Conservation (phyloP, 257 asterid genomes). For the Anisodus acutangulus region DNA sequence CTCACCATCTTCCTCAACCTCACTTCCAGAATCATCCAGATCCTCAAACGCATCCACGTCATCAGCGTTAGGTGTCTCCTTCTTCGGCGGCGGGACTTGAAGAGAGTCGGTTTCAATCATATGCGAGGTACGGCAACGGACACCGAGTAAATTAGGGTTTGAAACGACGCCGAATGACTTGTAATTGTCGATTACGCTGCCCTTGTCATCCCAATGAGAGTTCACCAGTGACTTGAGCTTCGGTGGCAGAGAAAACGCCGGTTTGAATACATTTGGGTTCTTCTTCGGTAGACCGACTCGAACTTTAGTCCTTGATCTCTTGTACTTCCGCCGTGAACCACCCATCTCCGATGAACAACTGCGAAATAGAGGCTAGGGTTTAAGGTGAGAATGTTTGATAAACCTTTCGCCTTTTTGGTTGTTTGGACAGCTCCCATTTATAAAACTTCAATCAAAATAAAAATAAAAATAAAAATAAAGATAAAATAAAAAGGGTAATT, state of each 20-base stretch:
- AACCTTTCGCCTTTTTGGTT: background rate
- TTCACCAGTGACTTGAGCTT: slow-evolving; percentile 68
- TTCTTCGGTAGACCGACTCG: slow-evolving; percentile 76
- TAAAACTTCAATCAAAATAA: too few species aligned
- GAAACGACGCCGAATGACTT: slow-evolving; percentile 91
- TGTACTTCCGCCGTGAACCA: slow-evolving; percentile 87
- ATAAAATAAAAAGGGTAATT: too few species aligned
- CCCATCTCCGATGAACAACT: slow-evolving; percentile 52
- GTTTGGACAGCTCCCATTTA: too few species aligned
- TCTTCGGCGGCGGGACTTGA: slow-evolving; percentile 62
- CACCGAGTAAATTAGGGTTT: slow-evolving; percentile 87
- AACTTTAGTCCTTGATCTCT: slow-evolving; percentile 75
- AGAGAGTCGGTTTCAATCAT: slow-evolving; percentile 69
- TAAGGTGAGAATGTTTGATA: slow-evolving; percentile 26
- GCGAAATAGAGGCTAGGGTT: slow-evolving; percentile 43
- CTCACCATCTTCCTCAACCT: slow-evolving; percentile 93
- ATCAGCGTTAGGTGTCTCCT: background rate
- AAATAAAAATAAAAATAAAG: too few species aligned
- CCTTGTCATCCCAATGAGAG: slow-evolving; percentile 83
- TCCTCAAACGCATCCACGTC: slow-evolving; percentile 56
- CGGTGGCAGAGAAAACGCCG: slow-evolving; percentile 85
- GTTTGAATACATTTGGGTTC: slow-evolving; percentile 78
- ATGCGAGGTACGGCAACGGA: slow-evolving; percentile 82
- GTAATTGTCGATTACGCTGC: slow-evolving; percentile 85
- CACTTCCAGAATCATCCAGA: slow-evolving; percentile 74